Evolutionary conservation across 352 stramenopile genomes (phyloP).

Genomic region (Pythium guiyangense): DNA sequence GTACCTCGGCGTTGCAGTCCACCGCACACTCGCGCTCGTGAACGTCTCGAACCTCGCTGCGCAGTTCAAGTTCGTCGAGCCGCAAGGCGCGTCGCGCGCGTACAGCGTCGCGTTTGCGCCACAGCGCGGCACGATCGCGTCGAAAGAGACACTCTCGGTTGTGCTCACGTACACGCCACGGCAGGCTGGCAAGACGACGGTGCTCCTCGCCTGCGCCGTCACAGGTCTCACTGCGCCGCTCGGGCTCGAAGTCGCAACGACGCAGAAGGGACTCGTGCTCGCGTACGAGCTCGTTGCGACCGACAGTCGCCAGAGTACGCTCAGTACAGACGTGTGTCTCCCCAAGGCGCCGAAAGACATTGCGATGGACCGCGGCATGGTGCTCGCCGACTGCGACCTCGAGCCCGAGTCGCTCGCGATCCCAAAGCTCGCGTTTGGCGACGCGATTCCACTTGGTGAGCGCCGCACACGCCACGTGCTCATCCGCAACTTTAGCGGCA

Average conservation of each 20-base stretch:
- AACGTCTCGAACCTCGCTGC: conserved; percentile 81
- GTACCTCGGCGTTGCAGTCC: conserved; percentile 60
- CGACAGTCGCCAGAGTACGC: background rate
- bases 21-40: conserved; percentile 43
- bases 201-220: conserved; percentile 58
- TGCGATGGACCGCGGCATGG: conserved; percentile 30
- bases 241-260: conserved; percentile 57
- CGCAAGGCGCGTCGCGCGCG: conserved; percentile 42
- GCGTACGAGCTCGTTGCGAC: conserved; percentile 54
- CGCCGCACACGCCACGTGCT: conserved; percentile 41
- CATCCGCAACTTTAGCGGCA: conserved; percentile 77
- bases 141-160: conserved; percentile 54
- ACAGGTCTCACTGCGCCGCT: conserved; percentile 48
- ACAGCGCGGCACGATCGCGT: conserved; percentile 38
- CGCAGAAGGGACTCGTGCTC: conserved; percentile 72
- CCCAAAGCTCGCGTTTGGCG: conserved; percentile 62
- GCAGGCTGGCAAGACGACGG: conserved; percentile 42
- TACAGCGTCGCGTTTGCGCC: conserved; percentile 45
- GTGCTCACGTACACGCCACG: conserved; percentile 52
- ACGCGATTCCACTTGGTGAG: conserved; percentile 49
- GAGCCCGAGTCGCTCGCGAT: conserved; percentile 37
- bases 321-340: background rate
- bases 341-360: conserved; percentile 37
- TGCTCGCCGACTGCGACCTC: conserved; percentile 35
- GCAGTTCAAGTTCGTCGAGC: conserved; percentile 74